Percentiles rank a stretch among this genome's conserved stretches.
Evolutionary conservation across 2,329 filamentous ascomycete genomes (phyloP).

Genomic region (Penicillium sclerotiorum): DNA sequence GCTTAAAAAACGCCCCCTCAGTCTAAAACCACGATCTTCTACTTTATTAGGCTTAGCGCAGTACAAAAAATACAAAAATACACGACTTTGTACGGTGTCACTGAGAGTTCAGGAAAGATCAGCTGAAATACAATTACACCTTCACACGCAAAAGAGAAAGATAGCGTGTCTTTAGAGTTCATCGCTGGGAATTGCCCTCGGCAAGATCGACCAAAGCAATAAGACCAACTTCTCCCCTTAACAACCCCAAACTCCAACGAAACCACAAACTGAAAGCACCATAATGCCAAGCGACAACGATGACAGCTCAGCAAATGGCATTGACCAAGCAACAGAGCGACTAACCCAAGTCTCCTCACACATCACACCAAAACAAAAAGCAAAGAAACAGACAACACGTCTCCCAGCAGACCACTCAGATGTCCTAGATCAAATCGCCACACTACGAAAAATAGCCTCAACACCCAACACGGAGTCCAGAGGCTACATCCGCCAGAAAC

Average conservation of each 20-base stretch:
- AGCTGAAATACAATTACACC: no score
- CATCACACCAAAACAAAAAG: conserved; percentile 35
- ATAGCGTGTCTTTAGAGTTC: conserved; percentile 17
- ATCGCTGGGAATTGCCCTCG: conserved; percentile 14
- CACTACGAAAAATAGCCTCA: conserved; percentile 55
- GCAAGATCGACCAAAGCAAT: not conserved
- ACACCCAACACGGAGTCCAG: conserved; percentile 57
- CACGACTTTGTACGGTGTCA: no score
- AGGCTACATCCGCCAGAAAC: conserved; percentile 65
- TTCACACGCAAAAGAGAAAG: no score
- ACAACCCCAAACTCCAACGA: not conserved
- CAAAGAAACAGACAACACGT: conserved; percentile 33
- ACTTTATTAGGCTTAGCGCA: no score
- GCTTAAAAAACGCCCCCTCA: no score
- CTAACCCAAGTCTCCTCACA: conserved; percentile 54
- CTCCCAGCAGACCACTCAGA: conserved; percentile 65
- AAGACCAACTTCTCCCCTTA: conserved; percentile 1
- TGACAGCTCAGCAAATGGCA: conserved; percentile 14
- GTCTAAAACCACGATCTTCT: no score
- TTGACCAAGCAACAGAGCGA: conserved; percentile 43
- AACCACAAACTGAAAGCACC: not conserved
- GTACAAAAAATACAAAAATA: no score
- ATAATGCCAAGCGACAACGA: not conserved
- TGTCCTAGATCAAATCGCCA: conserved; percentile 59
- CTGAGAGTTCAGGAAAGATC: no score